Percentiles rank a stretch among this genome's conserved stretches.
Evolutionary conservation across 148 eudicot species (phyloP).

Genomic region (Diospyros kaki): DNA sequence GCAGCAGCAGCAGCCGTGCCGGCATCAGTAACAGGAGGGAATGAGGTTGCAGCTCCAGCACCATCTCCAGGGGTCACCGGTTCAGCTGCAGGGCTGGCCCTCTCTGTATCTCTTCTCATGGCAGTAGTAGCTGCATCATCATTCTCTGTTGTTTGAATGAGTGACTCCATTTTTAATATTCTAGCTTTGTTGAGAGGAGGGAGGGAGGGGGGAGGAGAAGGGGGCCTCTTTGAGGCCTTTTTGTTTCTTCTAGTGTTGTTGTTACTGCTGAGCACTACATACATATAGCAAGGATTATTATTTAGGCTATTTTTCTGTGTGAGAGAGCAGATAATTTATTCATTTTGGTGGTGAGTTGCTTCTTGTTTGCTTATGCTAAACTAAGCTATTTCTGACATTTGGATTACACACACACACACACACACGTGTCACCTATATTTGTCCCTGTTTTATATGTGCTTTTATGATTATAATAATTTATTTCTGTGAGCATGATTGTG

Average conservation of each 20-base stretch:
- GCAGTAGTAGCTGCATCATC: slow-evolving; percentile 2
- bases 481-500: too few relatives aligned
- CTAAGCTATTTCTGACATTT: neutral
- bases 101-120: slow-evolving; percentile 1
- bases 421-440: too few relatives aligned
- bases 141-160: neutral
- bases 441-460: too few relatives aligned
- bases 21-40: neutral
- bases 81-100: neutral
- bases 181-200: neutral
- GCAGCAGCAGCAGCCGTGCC: neutral
- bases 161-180: neutral
- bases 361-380: too few relatives aligned
- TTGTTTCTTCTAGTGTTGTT: neutral
- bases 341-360: neutral
- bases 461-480: too few relatives aligned
- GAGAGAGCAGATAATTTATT: neutral
- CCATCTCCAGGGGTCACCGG: slow-evolving; percentile 10
- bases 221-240: too few relatives aligned
- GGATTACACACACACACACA: neutral
- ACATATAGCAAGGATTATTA: neutral
- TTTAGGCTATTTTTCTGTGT: too few relatives aligned
- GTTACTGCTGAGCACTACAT: neutral
- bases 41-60: neutral
- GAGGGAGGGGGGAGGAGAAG: neutral